Percentiles rank a stretch among this genome's conserved stretches.
Conservation (phyloP, 192 early-diverging fungal species). For the Gamsiella multidivaricata region DNA sequence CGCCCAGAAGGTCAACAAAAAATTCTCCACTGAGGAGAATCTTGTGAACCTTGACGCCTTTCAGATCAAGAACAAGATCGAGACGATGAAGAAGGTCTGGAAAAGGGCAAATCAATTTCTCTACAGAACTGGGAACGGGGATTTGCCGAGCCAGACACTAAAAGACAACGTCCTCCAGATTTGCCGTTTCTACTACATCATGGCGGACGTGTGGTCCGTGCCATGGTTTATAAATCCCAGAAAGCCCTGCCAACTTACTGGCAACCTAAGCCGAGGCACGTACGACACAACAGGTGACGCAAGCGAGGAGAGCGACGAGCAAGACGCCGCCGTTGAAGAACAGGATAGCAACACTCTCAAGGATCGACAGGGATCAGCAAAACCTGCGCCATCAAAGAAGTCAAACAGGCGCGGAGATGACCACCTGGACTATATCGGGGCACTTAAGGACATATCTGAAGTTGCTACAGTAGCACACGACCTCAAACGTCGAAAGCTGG, state of each 20-base stretch:
- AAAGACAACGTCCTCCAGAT: not conserved
- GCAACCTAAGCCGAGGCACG: not conserved
- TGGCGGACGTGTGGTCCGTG: not conserved
- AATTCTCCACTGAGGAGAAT: constrained; percentile 5
- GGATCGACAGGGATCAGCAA: not conserved
- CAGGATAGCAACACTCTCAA: not conserved
- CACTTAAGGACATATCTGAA: not conserved
- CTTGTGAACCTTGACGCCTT: not conserved
- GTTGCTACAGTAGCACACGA: not conserved
- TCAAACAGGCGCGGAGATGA: not conserved
- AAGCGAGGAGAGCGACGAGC: not conserved
- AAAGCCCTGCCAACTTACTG: not conserved
- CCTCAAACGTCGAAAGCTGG: not conserved
- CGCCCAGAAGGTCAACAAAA: not conserved
- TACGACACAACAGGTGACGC: not conserved
- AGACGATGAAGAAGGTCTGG: constrained; percentile 3
- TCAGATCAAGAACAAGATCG: constrained; percentile 20
- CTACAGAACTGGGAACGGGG: not conserved
- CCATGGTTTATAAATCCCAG: not conserved
- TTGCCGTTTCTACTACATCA: constrained; percentile 9
- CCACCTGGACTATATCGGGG: not conserved
- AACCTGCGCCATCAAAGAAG: not conserved
- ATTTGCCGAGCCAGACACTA: not conserved
- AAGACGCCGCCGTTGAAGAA: not conserved
- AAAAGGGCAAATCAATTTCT: not conserved